Conservation (phyloP, 176 grass and related monocot genomes). For the Oryza nivara region DNA sequence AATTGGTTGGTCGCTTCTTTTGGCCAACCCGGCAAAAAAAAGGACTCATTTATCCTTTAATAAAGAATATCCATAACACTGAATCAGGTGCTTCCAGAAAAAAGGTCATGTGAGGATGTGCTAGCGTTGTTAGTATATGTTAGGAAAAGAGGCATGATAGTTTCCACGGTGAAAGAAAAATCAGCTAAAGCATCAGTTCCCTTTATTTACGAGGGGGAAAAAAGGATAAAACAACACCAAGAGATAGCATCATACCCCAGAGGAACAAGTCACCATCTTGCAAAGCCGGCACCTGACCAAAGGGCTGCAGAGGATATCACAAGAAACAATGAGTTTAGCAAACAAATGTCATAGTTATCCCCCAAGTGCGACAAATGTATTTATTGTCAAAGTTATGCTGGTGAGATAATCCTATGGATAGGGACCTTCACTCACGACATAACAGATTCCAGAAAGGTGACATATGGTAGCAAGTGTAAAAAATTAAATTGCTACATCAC, state of each 20-base stretch:
- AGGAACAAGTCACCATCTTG: slow-evolving; percentile 60
- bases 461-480: neutral
- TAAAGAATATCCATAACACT: neutral
- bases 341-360: neutral
- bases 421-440: neutral
- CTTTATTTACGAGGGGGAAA: neutral
- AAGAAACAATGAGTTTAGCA: neutral
- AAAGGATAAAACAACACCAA: neutral
- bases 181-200: neutral
- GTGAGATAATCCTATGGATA: neutral
- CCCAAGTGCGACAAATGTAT: neutral
- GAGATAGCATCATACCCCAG: slow-evolving; percentile 47
- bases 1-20: no score
- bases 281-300: slow-evolving; percentile 69
- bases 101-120: neutral
- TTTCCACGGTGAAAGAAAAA: neutral
- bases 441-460: neutral
- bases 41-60: neutral
- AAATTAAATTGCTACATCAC: neutral
- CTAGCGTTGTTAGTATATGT: neutral
- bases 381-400: neutral
- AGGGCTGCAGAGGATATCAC: slow-evolving; percentile 53
- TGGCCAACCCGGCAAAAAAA: no score
- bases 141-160: neutral
- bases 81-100: neutral